Evolutionary conservation across 306 rosid species (phyloP).

Genomic region (Quillaja saponaria): DNA sequence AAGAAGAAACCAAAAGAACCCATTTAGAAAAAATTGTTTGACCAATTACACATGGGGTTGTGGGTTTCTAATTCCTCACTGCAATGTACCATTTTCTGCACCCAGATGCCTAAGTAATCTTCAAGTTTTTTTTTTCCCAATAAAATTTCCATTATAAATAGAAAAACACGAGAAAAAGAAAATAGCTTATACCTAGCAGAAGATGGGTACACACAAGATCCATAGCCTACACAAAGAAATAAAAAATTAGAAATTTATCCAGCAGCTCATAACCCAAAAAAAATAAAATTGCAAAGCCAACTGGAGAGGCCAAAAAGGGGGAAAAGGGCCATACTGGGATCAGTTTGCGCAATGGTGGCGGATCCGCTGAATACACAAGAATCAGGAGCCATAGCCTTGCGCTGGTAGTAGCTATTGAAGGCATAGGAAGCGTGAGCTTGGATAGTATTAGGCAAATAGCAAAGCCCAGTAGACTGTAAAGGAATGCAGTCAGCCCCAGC

Average conservation of each 20-base stretch:
- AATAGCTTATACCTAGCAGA: conserved; percentile 55
- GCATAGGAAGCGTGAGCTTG: conserved; percentile 96
- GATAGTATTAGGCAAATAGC: conserved; percentile 83
- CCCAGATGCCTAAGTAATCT: not conserved
- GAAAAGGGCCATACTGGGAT: conserved; percentile 55
- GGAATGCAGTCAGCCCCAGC: conserved; percentile 76
- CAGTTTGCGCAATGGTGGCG: conserved; percentile 76
- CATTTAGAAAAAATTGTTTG: conserved; percentile 35
- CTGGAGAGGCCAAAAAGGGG: not conserved
- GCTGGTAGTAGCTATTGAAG: conserved; percentile 73
- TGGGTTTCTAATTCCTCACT: not conserved
- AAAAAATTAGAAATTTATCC: no score
- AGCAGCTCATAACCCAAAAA: not conserved
- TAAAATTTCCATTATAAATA: not conserved
- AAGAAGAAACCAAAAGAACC: conserved; percentile 24
- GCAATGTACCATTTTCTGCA: not conserved
- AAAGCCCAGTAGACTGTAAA: conserved; percentile 59
- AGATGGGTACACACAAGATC: conserved; percentile 95
- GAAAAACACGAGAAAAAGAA: not conserved
- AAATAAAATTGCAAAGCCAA: not conserved
- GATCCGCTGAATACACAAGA: conserved; percentile 75
- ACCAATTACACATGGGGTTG: not conserved
- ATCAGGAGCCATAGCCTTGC: conserved; percentile 64
- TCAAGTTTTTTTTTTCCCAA: not conserved
- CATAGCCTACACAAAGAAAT: conserved; percentile 58